Evolutionary conservation across 805 yeast genomes (phyloP), one percentile per base, ranked within the genome.

Genomic region (Ogataea wickerhamii): DNA sequence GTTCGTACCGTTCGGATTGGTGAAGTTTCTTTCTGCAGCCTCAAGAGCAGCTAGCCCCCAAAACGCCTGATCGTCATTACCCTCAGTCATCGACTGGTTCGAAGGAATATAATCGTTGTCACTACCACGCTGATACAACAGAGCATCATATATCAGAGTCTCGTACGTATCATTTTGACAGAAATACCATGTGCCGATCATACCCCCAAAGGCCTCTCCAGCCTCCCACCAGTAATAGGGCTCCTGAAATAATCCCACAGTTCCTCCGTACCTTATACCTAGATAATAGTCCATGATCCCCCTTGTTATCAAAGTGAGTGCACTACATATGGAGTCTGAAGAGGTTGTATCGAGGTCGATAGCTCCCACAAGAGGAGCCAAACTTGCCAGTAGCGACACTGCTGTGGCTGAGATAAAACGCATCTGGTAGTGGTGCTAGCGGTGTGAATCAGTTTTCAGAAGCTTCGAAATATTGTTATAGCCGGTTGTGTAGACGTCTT

Each of bases 221-320:
- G 93, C 88, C 63, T 83, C 85, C 94, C 94, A 85, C 94, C 94
- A 85, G 66, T 84, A 85, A 69, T 85, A 85, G 2, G 94, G 94
- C 48, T 61, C 49, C 10, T 74, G 66, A 58, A 85, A 82, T 81
- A 76, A 70, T 22, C 95, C 95, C 12, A 82, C 67, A 14, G 83
- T 70, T 28, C 84, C 82, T 23, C 93, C 94, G 29, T 66, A 59
- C 22, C 72, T 65, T 18, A 59, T 53, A 27, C 94, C 91, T 12
- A 73, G 78, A 55, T 88, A 88, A 61, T 88, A 88, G 65, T 86
- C 89, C 68, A 88, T 69, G 39, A 87, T 65, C 45, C 96, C 96
- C 30, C 70, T 59, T 2, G 80, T 79, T 14, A 88, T 67, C 32
- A 76, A 60, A 0, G 80, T 66, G 2, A 84, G 75, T 2, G 82